These are phyloP conservation scores for Malassezia japonica DNA, from an alignment of 1,284 basidiomycete genomes.

Conservation along the genomic window DNA sequence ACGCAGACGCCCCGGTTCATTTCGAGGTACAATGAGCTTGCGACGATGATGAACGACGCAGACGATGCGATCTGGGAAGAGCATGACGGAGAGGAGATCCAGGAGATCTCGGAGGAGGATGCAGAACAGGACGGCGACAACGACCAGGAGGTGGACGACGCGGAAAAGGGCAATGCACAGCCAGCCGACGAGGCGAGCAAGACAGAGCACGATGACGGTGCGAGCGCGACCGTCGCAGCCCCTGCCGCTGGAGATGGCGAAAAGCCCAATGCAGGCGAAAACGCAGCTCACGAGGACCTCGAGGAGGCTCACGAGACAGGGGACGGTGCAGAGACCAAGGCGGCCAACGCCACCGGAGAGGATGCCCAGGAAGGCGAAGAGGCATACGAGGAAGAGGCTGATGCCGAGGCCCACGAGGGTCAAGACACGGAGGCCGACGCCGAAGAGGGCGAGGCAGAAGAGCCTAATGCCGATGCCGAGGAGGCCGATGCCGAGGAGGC, in stretches of 20 bases:
- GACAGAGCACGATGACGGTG: too few relatives aligned
- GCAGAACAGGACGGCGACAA: constrained; percentile 1
- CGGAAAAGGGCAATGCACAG: constrained; percentile 6
- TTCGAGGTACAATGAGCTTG: constrained; percentile 38
- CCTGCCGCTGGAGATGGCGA: too few relatives aligned
- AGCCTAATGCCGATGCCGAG: constrained; percentile 14
- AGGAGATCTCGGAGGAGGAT: background rate
- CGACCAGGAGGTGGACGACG: constrained; percentile 5
- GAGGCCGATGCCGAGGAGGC: constrained; percentile 8
- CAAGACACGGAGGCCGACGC: background rate
- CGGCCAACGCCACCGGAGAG: background rate
- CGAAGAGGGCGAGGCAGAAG: background rate
- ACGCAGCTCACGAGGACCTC: too few relatives aligned
- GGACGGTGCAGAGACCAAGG: constrained; percentile 9
- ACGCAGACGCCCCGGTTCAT: constrained; percentile 36
- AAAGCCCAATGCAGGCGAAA: too few relatives aligned
- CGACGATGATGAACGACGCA: constrained; percentile 27
- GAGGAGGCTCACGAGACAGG: too few relatives aligned
- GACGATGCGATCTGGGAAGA: constrained; percentile 15
- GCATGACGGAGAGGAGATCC: background rate
- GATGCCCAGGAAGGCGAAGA: background rate
- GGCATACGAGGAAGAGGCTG: background rate
- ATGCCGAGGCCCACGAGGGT: constrained; percentile 18
- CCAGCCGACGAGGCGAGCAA: constrained; percentile 9
- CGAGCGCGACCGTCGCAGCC: too few relatives aligned